These are phyloP conservation scores for Chlorociboria aeruginascens DNA, from an alignment of 495 filamentous ascomycete genomes.

Conservation along the genomic window DNA sequence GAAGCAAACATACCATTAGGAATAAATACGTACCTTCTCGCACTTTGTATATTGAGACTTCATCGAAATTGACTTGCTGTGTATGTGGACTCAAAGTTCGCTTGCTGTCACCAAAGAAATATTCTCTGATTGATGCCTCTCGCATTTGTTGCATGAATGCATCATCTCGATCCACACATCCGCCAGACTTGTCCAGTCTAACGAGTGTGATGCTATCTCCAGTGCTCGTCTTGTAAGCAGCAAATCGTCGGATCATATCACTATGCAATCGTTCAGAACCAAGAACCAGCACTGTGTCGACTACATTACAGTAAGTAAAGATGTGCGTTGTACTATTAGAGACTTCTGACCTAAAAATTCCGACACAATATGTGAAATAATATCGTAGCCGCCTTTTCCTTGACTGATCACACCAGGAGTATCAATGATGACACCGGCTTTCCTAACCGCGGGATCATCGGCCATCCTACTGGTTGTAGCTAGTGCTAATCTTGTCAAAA, in stretches of 20 bases:
- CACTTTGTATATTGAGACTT: slow-evolving; percentile 57
- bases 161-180: slow-evolving; percentile 71
- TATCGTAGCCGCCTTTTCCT: slow-evolving; percentile 55
- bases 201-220: slow-evolving; percentile 58
- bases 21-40: slow-evolving; percentile 31
- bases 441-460: slow-evolving; percentile 59
- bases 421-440: slow-evolving; percentile 75
- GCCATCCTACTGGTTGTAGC: slow-evolving; percentile 66
- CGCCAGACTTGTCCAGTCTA: slow-evolving; percentile 75
- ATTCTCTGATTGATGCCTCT: slow-evolving; percentile 70
- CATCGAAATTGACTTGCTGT: slow-evolving; percentile 61
- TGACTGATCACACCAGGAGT: slow-evolving; percentile 57
- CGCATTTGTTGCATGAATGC: slow-evolving; percentile 57
- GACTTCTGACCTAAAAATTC: slow-evolving; percentile 65
- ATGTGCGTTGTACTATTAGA: background rate
- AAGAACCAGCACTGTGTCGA: slow-evolving; percentile 70
- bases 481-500: slow-evolving; percentile 67
- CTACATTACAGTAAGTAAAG: slow-evolving; percentile 20
- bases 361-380: slow-evolving; percentile 70
- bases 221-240: slow-evolving; percentile 40
- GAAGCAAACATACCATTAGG: background rate
- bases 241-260: slow-evolving; percentile 62
- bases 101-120: slow-evolving; percentile 80
- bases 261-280: slow-evolving; percentile 74
- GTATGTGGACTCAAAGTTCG: slow-evolving; percentile 75